Evolutionary conservation across 2,329 filamentous ascomycete species (phyloP), one percentile per base, ranked within the genome.

Genomic region (Epichloe glyceriae): DNA sequence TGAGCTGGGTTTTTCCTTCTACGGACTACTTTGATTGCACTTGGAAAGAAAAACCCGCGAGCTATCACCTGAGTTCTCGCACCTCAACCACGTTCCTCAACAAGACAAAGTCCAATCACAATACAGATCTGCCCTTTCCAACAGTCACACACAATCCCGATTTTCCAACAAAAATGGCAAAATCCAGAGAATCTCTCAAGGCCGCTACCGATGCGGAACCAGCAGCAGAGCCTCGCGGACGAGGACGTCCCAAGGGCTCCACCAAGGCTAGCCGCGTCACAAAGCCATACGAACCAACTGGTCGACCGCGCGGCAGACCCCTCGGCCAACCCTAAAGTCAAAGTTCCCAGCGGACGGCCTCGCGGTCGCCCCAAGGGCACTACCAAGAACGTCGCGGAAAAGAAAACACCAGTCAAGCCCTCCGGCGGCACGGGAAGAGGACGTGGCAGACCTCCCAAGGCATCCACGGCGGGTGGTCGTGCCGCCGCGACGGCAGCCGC

Each of bases 291-390:
- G 59, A 55, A 1, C 62, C 68, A 5, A 62, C 67, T 3, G 70
- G 71, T 44, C 66, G 69, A 3, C 68, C 68, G 17, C 70, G 69
- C 19, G 73, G 72, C 45, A 70, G 72, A 40, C 72, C 72, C 63
- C 49, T 67, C 67, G 43, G 62, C 59, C 5, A 64, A 58, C 17
- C 57, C 59, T 33, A 62, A 64, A 55, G 22, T 52, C 20, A 61
- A 61, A 20, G 47, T 60, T 3, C 66, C 71, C 22, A 67, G 65
- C 1, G 72, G 73, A 34, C 67, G 69, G n/a, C 70, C 70, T 40
- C 70, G 73, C n/a, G 73, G 73, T 30, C 70, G 73, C 10, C 73
- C 73, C 39, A 68, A 67, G 51, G 73, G 72, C 56, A 66, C 61
- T 53, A 64, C 59, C 53, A 62, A 63, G 53, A 66, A 65, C 55